Percentiles rank a stretch among this genome's conserved stretches.
These are phyloP conservation scores for Zoysia matrella DNA, from an alignment of 202 grass and related monocot genomes.

Conservation along the genomic window DNA sequence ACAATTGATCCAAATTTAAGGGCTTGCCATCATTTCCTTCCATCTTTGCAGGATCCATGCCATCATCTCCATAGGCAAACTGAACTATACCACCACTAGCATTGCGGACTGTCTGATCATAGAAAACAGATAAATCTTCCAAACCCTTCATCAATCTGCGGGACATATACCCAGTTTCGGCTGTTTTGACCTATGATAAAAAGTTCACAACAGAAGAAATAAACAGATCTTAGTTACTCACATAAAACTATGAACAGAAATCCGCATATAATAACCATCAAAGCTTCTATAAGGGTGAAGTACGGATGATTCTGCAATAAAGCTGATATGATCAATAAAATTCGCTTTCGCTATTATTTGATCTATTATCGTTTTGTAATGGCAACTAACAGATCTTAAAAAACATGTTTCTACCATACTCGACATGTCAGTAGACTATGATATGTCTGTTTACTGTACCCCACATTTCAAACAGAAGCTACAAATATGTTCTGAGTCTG, in stretches of 20 bases:
- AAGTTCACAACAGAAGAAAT: constrained; percentile 30
- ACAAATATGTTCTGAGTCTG: background rate
- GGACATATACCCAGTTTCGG: constrained; percentile 99
- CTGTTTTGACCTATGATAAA: constrained; percentile 89
- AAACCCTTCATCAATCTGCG: constrained; percentile 94
- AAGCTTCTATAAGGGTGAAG: background rate
- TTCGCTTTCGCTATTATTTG: constrained; percentile 31
- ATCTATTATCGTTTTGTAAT: background rate
- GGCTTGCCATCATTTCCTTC: constrained; percentile 81
- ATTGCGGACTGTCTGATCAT: constrained; percentile 93
- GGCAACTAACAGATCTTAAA: background rate
- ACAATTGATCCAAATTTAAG: constrained; percentile 96
- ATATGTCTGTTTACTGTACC: constrained; percentile 2
- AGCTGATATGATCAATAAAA: background rate
- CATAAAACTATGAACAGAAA: constrained; percentile 17
- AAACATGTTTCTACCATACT: constrained; percentile 18
- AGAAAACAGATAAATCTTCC: constrained; percentile 93
- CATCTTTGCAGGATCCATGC: constrained; percentile 99
- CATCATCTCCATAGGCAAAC: constrained; percentile 97
- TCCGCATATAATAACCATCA: background rate
- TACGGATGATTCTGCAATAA: background rate
- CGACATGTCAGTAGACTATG: constrained; percentile 1
- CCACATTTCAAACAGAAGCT: constrained; percentile 1
- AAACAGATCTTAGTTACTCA: constrained; percentile 10
- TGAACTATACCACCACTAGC: constrained; percentile 86